Conservation (phyloP, 768 basidiomycete species). For the Royoungia palumana region DNA sequence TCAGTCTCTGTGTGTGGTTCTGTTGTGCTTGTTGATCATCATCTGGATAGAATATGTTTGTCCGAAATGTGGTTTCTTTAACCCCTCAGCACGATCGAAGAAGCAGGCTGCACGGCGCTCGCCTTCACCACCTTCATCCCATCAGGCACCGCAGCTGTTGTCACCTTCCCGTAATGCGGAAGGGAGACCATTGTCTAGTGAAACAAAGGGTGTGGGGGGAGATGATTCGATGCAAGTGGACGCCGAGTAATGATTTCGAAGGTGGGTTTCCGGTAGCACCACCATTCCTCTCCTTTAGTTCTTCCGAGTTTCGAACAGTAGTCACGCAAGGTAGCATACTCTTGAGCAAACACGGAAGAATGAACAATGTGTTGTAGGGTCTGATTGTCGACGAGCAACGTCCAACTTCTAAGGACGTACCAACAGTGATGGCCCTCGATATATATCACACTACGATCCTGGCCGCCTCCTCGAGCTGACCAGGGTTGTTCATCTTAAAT, state of each 20-base stretch:
- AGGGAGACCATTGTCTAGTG: neutral
- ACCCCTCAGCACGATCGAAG: conserved; percentile 44
- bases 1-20: conserved; percentile 40
- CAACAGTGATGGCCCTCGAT: too few species aligned
- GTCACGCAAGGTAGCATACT: neutral
- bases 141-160: conserved; percentile 4
- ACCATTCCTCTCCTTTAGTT: conserved; percentile 8
- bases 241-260: conserved; percentile 9
- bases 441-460: too few species aligned
- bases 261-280: neutral
- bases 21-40: neutral
- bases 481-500: too few species aligned
- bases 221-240: conserved; percentile 13
- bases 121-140: conserved; percentile 25
- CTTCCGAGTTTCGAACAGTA: neutral
- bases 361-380: neutral
- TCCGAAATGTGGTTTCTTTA: conserved; percentile 84
- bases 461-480: too few species aligned
- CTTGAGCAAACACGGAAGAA: neutral
- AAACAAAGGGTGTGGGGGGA: neutral
- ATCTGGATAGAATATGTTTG: conserved; percentile 70
- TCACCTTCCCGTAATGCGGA: conserved; percentile 3
- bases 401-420: too few species aligned
- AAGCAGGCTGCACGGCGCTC: conserved; percentile 23
- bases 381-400: too few species aligned